These are phyloP conservation scores for Yamadazyma epiphylla DNA, from an alignment of 1,139 yeast species.

Conservation along the genomic window DNA sequence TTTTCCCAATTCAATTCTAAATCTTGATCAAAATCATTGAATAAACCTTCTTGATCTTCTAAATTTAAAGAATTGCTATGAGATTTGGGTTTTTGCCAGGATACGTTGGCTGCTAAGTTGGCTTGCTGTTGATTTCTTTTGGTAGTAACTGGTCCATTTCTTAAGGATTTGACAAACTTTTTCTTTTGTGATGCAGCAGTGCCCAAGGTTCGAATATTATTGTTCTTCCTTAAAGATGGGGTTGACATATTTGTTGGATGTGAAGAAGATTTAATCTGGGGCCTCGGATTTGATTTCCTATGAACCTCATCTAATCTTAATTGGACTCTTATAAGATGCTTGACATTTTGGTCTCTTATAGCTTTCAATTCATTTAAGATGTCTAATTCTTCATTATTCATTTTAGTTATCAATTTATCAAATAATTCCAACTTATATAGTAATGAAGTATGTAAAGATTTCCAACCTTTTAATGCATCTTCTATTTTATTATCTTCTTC, in stretches of 20 bases:
- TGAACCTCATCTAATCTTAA: constrained; percentile 37
- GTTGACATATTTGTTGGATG: constrained; percentile 13
- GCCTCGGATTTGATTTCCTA: constrained; percentile 16
- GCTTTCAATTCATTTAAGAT: constrained; percentile 44
- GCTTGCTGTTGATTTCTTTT: constrained; percentile 19
- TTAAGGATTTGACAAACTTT: constrained; percentile 34
- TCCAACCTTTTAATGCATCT: constrained; percentile 70
- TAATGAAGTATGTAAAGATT: constrained; percentile 57
- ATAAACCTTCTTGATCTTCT: constrained; percentile 21
- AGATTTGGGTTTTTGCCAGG: constrained; percentile 22
- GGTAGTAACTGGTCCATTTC: constrained; percentile 18
- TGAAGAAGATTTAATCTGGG: constrained; percentile 10
- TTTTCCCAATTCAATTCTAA: constrained; percentile 27
- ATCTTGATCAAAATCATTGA: constrained; percentile 48
- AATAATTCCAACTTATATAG: constrained; percentile 53
- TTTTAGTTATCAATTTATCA: constrained; percentile 38
- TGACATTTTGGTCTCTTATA: constrained; percentile 50
- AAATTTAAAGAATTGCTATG: background rate
- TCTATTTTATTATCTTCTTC: constrained; percentile 53
- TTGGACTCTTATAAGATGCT: constrained; percentile 43
- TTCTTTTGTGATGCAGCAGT: constrained; percentile 7
- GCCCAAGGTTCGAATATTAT: constrained; percentile 9
- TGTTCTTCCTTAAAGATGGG: constrained; percentile 25
- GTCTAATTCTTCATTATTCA: constrained; percentile 38
- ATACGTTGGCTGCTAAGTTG: constrained; percentile 44